These are phyloP conservation scores for Nannochloropsis oceanica DNA, from an alignment of 108 stramenopile species.

Conservation along the genomic window DNA sequence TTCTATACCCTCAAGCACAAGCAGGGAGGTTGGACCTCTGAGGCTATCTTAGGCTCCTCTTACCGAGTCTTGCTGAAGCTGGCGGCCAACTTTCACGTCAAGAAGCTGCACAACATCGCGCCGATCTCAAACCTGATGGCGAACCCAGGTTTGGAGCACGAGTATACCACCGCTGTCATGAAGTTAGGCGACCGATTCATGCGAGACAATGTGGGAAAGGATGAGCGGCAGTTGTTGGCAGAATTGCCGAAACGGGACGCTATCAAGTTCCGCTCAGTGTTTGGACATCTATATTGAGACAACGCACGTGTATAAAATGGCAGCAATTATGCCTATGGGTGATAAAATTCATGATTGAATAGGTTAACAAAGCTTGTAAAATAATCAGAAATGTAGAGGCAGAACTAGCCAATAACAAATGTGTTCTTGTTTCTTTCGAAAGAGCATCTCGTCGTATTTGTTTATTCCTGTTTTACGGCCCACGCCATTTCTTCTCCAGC, in stretches of 20 bases:
- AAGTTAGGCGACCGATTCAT: not conserved
- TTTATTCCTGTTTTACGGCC: slow-evolving; percentile 22
- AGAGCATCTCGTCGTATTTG: not conserved
- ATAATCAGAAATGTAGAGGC: not conserved
- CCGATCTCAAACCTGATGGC: not conserved
- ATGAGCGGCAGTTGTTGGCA: not conserved
- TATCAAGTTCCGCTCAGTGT: not conserved
- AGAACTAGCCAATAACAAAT: not conserved
- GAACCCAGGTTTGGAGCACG: not conserved
- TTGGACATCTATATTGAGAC: not conserved
- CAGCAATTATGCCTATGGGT: not conserved
- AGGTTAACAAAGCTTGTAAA: too few relatives aligned
- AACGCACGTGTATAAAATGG: not conserved
- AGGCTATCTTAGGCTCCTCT: not conserved
- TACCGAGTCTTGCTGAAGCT: not conserved
- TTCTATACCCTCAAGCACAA: not conserved
- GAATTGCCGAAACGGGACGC: not conserved
- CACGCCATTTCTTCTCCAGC: slow-evolving; percentile 66
- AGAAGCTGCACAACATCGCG: not conserved
- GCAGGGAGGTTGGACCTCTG: not conserved
- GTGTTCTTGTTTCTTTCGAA: not conserved
- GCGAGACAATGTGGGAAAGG: not conserved
- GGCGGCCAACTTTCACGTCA: not conserved
- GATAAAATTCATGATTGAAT: too few relatives aligned
- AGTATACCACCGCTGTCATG: not conserved